These are phyloP conservation scores for Ophiostoma australiae DNA, from an alignment of 2,329 filamentous ascomycete genomes.

Conservation along the genomic window DNA sequence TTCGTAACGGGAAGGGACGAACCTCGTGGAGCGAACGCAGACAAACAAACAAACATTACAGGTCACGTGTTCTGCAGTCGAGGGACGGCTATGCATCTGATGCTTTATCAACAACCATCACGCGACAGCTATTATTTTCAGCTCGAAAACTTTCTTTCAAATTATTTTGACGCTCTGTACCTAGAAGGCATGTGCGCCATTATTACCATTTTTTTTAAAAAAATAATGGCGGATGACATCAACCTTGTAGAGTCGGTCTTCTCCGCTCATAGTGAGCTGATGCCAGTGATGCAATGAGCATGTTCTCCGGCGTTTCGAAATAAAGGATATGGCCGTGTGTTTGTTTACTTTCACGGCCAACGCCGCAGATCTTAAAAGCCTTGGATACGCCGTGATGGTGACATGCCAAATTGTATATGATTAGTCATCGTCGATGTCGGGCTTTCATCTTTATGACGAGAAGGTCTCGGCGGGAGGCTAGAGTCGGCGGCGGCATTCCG, in stretches of 20 bases:
- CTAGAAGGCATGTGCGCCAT: too few relatives aligned
- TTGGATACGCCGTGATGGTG: neutral
- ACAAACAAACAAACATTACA: too few relatives aligned
- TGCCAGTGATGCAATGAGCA: neutral
- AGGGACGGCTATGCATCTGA: too few relatives aligned
- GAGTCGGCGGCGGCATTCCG: neutral
- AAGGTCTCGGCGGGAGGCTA: neutral
- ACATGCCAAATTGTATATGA: neutral
- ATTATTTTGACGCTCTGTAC: neutral
- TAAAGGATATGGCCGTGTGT: neutral
- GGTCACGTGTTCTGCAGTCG: too few relatives aligned
- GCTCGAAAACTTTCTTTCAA: neutral
- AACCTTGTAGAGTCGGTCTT: neutral
- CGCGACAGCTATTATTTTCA: too few relatives aligned
- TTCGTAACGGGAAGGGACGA: too few relatives aligned
- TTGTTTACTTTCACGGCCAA: conserved; percentile 1
- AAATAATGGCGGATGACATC: neutral
- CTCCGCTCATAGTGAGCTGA: neutral
- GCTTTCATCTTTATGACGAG: neutral
- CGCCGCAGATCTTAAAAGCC: neutral
- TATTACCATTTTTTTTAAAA: too few relatives aligned
- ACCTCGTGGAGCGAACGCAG: too few relatives aligned
- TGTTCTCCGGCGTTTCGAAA: neutral
- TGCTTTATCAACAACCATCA: too few relatives aligned
- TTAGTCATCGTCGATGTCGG: neutral